Evolutionary conservation across 192 early-diverging fungal genomes (phyloP).

Genomic region (Fimicolochytrium jonesii): DNA sequence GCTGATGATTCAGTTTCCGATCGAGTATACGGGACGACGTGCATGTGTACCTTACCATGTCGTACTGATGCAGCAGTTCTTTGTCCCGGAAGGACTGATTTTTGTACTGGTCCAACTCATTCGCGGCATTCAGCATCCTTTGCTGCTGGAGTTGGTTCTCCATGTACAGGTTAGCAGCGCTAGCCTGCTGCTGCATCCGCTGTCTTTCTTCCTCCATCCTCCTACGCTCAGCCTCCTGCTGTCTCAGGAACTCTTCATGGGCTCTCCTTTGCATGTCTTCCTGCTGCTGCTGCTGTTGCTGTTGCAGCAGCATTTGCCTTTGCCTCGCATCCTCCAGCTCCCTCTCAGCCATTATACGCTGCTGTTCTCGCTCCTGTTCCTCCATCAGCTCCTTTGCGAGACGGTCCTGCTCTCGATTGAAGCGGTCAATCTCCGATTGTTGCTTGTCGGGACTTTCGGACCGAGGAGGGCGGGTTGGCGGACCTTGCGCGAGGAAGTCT

Average conservation of each 20-base stretch:
- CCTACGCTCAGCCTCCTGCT: constrained; percentile 68
- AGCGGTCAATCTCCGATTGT: constrained; percentile 34
- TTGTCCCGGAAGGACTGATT: constrained; percentile 80
- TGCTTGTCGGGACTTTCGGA: constrained; percentile 41
- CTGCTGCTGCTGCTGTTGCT: constrained; percentile 51
- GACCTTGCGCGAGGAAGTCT: constrained; percentile 70
- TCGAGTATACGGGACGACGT: no score
- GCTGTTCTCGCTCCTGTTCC: constrained; percentile 22
- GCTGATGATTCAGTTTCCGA: no score
- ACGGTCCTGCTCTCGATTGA: constrained; percentile 24
- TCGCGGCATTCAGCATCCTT: constrained; percentile 56
- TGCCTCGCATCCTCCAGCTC: constrained; percentile 19
- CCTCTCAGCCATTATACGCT: constrained; percentile 27
- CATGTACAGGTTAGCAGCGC: constrained; percentile 17
- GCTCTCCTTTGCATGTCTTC: constrained; percentile 69
- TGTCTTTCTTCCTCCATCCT: constrained; percentile 65
- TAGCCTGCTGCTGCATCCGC: constrained; percentile 72
- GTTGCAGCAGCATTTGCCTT: constrained; percentile 52
- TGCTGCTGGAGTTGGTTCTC: constrained; percentile 57
- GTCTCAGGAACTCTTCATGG: constrained; percentile 69
- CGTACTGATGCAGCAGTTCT: constrained; percentile 82
- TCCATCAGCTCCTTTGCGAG: constrained; percentile 24
- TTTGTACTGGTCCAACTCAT: constrained; percentile 71
- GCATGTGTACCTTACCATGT: no score
- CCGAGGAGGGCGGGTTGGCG: constrained; percentile 59